Percentiles rank a stretch among this genome's conserved stretches.
Conservation (phyloP, 176 grass and related monocot species). For the Eleusine coracana region DNA sequence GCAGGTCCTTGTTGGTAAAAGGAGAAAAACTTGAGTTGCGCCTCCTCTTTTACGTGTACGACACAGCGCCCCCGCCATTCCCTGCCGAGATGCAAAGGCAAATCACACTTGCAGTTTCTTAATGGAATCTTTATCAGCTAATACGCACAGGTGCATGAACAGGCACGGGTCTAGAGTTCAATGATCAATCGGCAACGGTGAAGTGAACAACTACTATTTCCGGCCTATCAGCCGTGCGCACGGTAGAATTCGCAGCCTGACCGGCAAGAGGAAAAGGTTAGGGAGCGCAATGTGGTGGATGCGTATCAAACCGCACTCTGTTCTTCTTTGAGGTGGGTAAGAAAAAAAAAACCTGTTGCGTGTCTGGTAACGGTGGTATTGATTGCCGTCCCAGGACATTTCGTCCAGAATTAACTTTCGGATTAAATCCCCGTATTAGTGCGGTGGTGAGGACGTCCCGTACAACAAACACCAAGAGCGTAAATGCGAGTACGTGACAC, state of each 20-base stretch:
- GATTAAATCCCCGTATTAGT: conserved; percentile 24
- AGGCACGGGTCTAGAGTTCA: too few relatives aligned
- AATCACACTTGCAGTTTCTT: not conserved
- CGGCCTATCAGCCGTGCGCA: not conserved
- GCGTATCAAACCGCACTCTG: not conserved
- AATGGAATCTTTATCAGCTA: too few relatives aligned
- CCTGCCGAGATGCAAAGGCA: not conserved
- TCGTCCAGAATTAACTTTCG: not conserved
- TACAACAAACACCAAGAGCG: not conserved
- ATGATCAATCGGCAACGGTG: too few relatives aligned
- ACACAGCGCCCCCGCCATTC: too few relatives aligned
- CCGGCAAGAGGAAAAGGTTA: not conserved
- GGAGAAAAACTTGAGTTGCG: not conserved
- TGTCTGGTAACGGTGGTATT: not conserved
- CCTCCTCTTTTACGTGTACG: not conserved
- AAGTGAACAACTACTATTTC: too few relatives aligned
- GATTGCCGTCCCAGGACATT: conserved; percentile 10
- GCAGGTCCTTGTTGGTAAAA: not conserved
- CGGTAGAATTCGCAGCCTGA: not conserved
- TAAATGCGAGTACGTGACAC: not conserved
- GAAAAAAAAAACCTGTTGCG: not conserved
- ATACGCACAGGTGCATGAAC: not conserved
- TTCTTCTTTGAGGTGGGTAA: not conserved
- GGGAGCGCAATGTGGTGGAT: not conserved
- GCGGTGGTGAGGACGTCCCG: conserved; percentile 14